Percentiles rank a stretch among this genome's conserved stretches.
Conservation (phyloP, 139 green algal species). For the Chlamydomonas sp. region DNA sequence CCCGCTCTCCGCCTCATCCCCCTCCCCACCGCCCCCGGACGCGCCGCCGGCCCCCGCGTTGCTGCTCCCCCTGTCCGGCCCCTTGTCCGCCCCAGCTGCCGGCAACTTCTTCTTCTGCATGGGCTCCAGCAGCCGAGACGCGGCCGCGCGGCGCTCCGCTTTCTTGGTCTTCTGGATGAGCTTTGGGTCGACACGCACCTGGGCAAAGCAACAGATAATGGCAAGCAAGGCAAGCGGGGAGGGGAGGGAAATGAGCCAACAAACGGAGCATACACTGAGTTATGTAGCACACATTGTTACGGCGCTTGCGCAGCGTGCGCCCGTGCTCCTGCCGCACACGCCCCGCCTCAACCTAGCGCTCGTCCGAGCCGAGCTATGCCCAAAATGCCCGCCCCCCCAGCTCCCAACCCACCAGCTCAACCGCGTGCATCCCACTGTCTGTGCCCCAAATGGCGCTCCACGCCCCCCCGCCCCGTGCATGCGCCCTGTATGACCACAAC, state of each 20-base stretch:
- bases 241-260: not conserved
- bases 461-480: too few species aligned
- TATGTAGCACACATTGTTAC: not conserved
- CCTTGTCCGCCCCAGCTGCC: not conserved
- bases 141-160: conserved; percentile 46
- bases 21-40: not conserved
- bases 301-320: not conserved
- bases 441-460: too few species aligned
- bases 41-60: not conserved
- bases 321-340: not conserved
- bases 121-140: conserved; percentile 49
- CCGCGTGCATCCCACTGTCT: conserved; percentile 8
- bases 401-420: conserved; percentile 54
- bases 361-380: not conserved
- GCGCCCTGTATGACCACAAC: too few species aligned
- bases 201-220: not conserved
- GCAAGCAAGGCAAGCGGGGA: not conserved
- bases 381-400: conserved; percentile 27
- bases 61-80: not conserved
- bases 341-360: too few species aligned
- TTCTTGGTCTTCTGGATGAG: conserved; percentile 58
- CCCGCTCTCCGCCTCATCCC: not conserved
- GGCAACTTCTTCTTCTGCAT: conserved; percentile 40
- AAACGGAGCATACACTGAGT: not conserved
- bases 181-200: conserved; percentile 57